Evolutionary conservation across 306 rosid species (phyloP).

Genomic region (Quercus wislizeni): DNA sequence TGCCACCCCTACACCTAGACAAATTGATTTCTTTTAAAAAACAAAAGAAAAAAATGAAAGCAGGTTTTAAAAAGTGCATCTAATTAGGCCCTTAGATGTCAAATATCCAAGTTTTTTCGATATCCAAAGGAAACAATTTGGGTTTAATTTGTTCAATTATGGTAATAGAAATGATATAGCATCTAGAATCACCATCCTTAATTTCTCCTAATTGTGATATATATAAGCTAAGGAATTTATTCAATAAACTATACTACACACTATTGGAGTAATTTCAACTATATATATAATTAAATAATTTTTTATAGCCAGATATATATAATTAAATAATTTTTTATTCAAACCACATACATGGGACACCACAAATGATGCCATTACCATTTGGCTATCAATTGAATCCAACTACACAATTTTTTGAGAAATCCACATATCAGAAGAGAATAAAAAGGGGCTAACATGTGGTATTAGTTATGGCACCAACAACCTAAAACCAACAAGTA

Average conservation of each 20-base stretch:
- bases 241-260: background rate
- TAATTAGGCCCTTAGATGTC: background rate
- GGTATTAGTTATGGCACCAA: background rate
- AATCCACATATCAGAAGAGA: background rate
- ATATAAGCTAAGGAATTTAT: background rate
- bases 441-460: background rate
- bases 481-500: background rate
- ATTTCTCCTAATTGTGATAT: background rate
- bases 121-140: background rate
- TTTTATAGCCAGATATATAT: too few species aligned
- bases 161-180: background rate
- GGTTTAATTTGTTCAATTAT: background rate
- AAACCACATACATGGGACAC: too few species aligned
- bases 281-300: background rate
- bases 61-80: too few species aligned
- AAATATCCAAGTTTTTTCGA: background rate
- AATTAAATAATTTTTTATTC: background rate
- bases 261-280: background rate
- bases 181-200: background rate
- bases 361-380: too few species aligned
- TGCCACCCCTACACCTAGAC: too few species aligned
- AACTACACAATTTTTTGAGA: too few species aligned
- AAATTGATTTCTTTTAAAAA: too few species aligned
- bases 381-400: too few species aligned
- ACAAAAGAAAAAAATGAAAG: too few species aligned